Evolutionary conservation across 1,139 yeast genomes (phyloP), one percentile per base, ranked within the genome.

Genomic region (Debaryomyces coudertii): DNA sequence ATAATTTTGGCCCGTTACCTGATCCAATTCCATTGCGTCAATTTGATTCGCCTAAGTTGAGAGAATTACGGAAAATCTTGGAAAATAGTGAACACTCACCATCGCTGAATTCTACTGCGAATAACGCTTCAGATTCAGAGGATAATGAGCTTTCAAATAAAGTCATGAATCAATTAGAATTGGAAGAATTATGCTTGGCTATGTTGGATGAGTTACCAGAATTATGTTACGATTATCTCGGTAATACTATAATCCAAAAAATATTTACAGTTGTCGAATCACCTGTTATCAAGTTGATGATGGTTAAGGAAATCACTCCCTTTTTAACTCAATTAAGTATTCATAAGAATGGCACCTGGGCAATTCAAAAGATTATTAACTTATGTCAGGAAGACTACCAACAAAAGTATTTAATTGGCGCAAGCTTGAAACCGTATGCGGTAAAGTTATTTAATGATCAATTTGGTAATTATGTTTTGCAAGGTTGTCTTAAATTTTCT

Each of bases 331-430:
- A 90, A 58, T 85, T 93, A 73, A 95, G 98, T 57, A 86, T 90
- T 47, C 99, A 93, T 69, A 93, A 93, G 62, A 93, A 95, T 65
- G 99, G 99, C 51, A 93, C 99, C 3, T 93, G 99, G 99, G 98
- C 98, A 2, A 95, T 96, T 25, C 99, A 95, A 65, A 95, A 93
- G 66, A 86, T 93, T 62, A 90, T 95, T 57, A 87, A 85, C 53
- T 85, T 88, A 48, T 65, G 75, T 48, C 85, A 88, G 7, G 72
- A 74, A 42, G 79, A 80, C 30, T 64, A 58, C 40, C 83, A 90
- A 51, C 97, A 92, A 63, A 85, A 81, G 66, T 70, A 76, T 56
- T 63, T 85, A 45, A 87, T 93, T 45, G 85, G 85, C 7, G 76
- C 79, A 12, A 81, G 92, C 30, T 77, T 93, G 50, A 81, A 83